Percentiles rank a stretch among this genome's conserved stretches.
phyloP scores from a whole-genome alignment of 345 rosid species.

The Rhodamnia rubescens region DNA sequence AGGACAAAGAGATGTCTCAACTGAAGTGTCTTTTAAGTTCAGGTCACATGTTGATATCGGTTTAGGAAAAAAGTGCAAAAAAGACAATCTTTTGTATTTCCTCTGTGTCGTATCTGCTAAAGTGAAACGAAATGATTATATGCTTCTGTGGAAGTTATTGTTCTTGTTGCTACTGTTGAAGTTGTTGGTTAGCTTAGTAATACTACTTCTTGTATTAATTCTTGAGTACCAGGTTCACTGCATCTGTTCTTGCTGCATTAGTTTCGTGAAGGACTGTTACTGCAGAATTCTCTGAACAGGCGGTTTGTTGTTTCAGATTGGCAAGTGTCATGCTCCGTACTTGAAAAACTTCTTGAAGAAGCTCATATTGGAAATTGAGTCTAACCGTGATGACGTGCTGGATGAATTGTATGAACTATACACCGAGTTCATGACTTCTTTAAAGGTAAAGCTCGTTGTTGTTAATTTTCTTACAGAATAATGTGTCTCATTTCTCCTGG shows the following conservation, averaged over 20 bases:
- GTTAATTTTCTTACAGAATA: background rate
- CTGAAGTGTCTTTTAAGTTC: background rate
- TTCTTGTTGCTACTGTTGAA: background rate
- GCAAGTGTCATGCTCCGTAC: slow-evolving; percentile 33
- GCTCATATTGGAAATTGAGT: slow-evolving; percentile 70
- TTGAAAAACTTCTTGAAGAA: slow-evolving; percentile 59
- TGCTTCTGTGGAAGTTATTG: background rate
- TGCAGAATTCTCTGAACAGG: background rate
- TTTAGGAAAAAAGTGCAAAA: background rate
- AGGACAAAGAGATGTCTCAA: background rate
- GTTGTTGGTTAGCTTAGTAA: background rate
- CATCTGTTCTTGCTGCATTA: background rate
- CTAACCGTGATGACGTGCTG: slow-evolving; percentile 33
- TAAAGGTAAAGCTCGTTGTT: slow-evolving; percentile 27
- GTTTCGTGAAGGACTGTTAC: background rate
- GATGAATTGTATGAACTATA: slow-evolving; percentile 68
- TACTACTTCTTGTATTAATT: background rate
- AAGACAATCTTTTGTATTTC: background rate
- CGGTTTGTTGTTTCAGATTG: slow-evolving; percentile 19
- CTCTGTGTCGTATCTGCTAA: background rate
- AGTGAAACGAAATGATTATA: background rate
- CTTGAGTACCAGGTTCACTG: background rate
- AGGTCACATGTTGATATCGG: background rate
- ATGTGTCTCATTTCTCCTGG: background rate
- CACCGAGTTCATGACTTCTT: slow-evolving; percentile 37